These are phyloP conservation scores for Lactarius akahatsu DNA, from an alignment of 768 basidiomycete genomes.

Conservation along the genomic window DNA sequence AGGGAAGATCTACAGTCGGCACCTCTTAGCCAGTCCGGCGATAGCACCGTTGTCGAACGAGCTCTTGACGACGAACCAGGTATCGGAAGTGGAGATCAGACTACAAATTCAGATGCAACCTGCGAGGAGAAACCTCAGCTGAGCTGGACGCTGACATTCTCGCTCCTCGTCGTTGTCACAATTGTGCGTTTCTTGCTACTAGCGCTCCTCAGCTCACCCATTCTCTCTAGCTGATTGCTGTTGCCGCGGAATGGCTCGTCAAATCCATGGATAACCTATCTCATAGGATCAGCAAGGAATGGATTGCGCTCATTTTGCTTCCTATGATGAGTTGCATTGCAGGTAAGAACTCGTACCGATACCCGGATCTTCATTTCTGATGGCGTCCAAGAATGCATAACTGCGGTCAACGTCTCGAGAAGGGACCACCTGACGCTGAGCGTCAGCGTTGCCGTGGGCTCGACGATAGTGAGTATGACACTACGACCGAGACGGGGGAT, in stretches of 20 bases:
- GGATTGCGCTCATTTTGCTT: constrained; percentile 84
- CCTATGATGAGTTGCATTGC: constrained; percentile 82
- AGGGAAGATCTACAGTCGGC: constrained; percentile 17
- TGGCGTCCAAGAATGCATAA: constrained; percentile 67
- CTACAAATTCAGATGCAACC: not conserved
- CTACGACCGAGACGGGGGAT: not conserved
- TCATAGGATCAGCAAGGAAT: constrained; percentile 72
- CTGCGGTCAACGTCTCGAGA: constrained; percentile 86
- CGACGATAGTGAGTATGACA: constrained; percentile 58
- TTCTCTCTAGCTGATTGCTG: constrained; percentile 46
- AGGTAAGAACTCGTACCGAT: constrained; percentile 42
- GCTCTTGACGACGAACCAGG: constrained; percentile 13
- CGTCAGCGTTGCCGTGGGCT: constrained; percentile 80
- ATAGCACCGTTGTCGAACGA: constrained; percentile 12
- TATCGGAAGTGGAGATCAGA: constrained; percentile 1
- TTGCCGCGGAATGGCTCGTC: constrained; percentile 75
- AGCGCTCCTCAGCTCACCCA: not conserved
- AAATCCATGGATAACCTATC: constrained; percentile 81
- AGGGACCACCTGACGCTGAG: constrained; percentile 81
- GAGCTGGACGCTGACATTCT: constrained; percentile 26
- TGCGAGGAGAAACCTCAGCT: constrained; percentile 22
- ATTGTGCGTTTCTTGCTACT: constrained; percentile 18
- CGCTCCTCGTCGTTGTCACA: constrained; percentile 20
- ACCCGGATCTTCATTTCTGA: constrained; percentile 14
- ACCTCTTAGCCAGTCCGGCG: constrained; percentile 3